Conservation (phyloP, 2,329 filamentous ascomycete species). For the Akanthomyces lecanii region DNA sequence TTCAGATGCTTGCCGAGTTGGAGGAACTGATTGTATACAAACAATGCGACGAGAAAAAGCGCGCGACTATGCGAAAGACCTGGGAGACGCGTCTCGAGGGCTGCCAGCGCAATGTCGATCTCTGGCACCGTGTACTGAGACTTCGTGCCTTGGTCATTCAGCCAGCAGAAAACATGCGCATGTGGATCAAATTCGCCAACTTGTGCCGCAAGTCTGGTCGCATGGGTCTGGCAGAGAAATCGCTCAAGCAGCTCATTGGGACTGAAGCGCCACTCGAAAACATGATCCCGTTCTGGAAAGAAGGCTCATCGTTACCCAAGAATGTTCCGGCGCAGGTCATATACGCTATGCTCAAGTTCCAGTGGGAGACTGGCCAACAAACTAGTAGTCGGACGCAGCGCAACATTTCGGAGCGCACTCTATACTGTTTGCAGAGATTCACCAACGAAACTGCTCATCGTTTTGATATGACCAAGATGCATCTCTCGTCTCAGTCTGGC, state of each 20-base stretch:
- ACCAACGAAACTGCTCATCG: conserved; percentile 55
- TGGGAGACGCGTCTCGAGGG: conserved; percentile 96
- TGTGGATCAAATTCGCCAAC: conserved; percentile 99
- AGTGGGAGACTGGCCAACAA: conserved; percentile 82
- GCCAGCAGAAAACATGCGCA: conserved; percentile 90
- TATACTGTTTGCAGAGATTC: conserved; percentile 57
- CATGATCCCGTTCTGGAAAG: conserved; percentile 57
- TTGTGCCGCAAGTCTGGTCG: conserved; percentile 94
- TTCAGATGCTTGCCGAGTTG: conserved; percentile 97
- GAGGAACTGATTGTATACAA: conserved; percentile 99
- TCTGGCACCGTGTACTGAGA: conserved; percentile 98
- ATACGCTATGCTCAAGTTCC: conserved; percentile 95
- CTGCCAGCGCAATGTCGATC: conserved; percentile 94
- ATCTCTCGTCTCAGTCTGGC: conserved; percentile 43
- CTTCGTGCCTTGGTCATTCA: conserved; percentile 87
- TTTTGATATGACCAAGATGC: conserved; percentile 50
- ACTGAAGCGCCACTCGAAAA: conserved; percentile 59
- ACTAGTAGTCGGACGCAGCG: conserved; percentile 36
- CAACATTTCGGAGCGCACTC: conserved; percentile 49
- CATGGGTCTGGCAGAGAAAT: conserved; percentile 92
- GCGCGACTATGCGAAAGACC: conserved; percentile 83
- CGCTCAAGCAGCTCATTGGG: conserved; percentile 83
- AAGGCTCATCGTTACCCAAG: conserved; percentile 30
- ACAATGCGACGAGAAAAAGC: conserved; percentile 83
- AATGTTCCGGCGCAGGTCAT: conserved; percentile 71